Evolutionary conservation across 2,329 filamentous ascomycete genomes (phyloP).

Genomic region (Monilinia polystroma): DNA sequence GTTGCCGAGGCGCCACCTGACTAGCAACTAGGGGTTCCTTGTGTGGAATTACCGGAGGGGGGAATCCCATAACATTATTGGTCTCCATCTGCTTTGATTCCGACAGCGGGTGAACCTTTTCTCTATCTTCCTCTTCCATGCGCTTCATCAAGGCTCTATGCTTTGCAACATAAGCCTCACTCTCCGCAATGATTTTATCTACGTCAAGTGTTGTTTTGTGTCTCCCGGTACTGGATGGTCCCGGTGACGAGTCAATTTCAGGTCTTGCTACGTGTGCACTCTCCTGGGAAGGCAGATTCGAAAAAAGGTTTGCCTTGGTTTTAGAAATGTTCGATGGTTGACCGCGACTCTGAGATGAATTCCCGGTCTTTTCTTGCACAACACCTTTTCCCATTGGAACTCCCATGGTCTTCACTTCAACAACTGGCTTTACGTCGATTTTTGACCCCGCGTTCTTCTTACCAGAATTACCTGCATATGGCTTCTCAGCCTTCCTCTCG

Average conservation of each 20-base stretch:
- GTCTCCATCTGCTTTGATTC: not conserved
- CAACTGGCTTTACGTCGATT: not conserved
- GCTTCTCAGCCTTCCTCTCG: not conserved
- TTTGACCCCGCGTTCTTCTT: not conserved
- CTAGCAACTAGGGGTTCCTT: not conserved
- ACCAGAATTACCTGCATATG: not conserved
- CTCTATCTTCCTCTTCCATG: conserved; percentile 5
- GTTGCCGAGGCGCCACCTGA: not conserved
- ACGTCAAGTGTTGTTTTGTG: not conserved
- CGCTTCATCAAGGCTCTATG: not conserved
- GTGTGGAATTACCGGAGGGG: not conserved
- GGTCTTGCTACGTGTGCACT: not conserved
- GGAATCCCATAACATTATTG: not conserved
- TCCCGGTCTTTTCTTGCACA: not conserved
- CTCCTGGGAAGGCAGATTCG: not conserved
- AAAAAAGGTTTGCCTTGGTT: not conserved
- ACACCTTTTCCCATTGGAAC: not conserved
- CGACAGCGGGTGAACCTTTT: not conserved
- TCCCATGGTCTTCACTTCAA: not conserved
- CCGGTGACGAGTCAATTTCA: not conserved
- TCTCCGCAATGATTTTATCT: conserved; percentile 11
- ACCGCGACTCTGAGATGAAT: not conserved
- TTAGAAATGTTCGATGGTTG: not conserved
- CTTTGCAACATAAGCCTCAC: conserved; percentile 11
- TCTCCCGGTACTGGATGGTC: not conserved